Percentiles rank a stretch among this genome's conserved stretches.
Evolutionary conservation across 768 basidiomycete genomes (phyloP).

Genomic region (Boletus rubropictus): DNA sequence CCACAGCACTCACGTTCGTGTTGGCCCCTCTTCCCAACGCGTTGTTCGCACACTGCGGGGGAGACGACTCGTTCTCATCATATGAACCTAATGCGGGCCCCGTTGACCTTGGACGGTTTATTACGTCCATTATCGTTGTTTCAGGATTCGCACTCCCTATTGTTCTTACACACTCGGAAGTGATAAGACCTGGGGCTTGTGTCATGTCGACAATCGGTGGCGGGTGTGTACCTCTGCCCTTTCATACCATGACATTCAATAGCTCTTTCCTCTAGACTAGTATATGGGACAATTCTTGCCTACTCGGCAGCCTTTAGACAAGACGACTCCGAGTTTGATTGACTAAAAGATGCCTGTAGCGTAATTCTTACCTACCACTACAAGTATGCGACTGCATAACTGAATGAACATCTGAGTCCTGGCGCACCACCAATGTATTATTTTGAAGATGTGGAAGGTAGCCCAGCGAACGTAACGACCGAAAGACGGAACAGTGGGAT

Average conservation of each 20-base stretch:
- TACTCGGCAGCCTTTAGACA: conserved; percentile 81
- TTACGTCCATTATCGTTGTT: conserved; percentile 85
- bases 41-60: conserved; percentile 86
- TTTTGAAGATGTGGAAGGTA: not conserved
- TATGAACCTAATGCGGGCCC: conserved; percentile 67
- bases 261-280: conserved; percentile 42
- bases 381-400: conserved; percentile 16
- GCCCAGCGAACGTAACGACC: not conserved
- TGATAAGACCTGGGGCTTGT: conserved; percentile 80
- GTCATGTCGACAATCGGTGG: conserved; percentile 95
- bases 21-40: conserved; percentile 95
- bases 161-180: conserved; percentile 84
- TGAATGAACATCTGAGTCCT: conserved; percentile 3
- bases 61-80: conserved; percentile 73
- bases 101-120: conserved; percentile 89
- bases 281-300: conserved; percentile 86
- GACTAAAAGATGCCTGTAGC: not conserved
- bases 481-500: not conserved
- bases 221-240: conserved; percentile 40
- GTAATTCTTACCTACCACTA: conserved; percentile 1
- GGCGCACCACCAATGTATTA: not conserved
- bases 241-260: not conserved
- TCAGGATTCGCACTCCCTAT: conserved; percentile 92
- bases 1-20: conserved; percentile 84
- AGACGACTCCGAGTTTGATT: conserved; percentile 80